Evolutionary conservation across 2,329 filamentous ascomycete species (phyloP).

Genomic region (Fusarium floridanum): DNA sequence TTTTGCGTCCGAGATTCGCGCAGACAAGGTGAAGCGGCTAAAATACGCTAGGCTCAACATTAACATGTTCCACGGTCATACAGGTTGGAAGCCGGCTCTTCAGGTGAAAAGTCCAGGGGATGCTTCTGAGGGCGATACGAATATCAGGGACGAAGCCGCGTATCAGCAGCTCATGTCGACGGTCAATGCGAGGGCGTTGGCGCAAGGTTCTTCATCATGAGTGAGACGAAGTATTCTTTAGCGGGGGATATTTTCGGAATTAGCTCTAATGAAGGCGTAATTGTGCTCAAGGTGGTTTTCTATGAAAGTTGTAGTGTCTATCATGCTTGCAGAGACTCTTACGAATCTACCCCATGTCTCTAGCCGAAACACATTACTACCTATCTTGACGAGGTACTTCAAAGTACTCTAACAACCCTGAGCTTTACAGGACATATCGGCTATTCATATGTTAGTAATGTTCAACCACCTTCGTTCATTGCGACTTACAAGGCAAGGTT

Average conservation of each 20-base stretch:
- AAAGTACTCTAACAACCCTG: not conserved
- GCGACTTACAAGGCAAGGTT: slow-evolving; percentile 1
- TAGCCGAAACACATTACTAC: not conserved
- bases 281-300: too few relatives aligned
- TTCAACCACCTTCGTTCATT: not conserved
- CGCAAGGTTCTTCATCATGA: not conserved
- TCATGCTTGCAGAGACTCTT: too few relatives aligned
- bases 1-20: not conserved
- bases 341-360: too few relatives aligned
- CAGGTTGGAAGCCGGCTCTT: not conserved
- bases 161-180: not conserved
- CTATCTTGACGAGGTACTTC: too few relatives aligned
- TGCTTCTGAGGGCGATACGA: not conserved
- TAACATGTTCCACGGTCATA: not conserved
- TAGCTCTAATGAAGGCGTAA: too few relatives aligned
- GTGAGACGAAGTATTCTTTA: not conserved
- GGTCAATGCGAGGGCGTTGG: not conserved
- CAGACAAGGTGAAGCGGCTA: not conserved
- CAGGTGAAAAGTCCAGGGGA: not conserved
- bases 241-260: too few relatives aligned
- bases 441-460: not conserved
- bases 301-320: not conserved
- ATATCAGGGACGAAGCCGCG: not conserved
- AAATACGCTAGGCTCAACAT: not conserved
- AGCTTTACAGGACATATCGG: not conserved